Evolutionary conservation across 1,139 yeast species (phyloP), one percentile per base, ranked within the genome.

Genomic region (Zygosaccharomyces sapae): DNA sequence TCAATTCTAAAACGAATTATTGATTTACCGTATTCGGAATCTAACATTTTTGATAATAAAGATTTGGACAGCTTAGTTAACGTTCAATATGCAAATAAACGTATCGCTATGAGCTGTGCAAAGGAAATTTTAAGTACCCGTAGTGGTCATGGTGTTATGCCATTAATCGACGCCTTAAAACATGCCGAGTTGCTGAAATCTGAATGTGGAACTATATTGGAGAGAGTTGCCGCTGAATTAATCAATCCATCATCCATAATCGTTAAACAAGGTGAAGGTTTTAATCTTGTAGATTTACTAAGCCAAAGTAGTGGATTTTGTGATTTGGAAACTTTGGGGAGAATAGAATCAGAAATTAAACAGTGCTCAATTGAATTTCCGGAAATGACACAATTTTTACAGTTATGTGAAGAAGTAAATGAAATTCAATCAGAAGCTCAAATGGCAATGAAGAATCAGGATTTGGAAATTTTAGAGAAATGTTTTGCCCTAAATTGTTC

Each of bases 1-100:
- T 83, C 79, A 3, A 73, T 72, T 44, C 65, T 84, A 41, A 66
- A 63, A 38, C 55, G 58, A 1, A 10, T 41, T 7, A 13, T 66
- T 71, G 38, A 65, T 68, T 8, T 69, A 68, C 38, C 79, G 39
- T 59, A 60, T 13, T 16, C 63, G 65, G 4, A 71, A 72, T 44
- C 70, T 79, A 16, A 35, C 6, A 4, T 10, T 24, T 1, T 6
- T 5, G 34, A 24, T 8, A 5, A 24, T 16, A 35, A 33, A 12
- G 54, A 57, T 43, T 76, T 77, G 55, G 71, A 74, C 38, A 65
- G 65, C 1, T 48, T 73, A 5, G 65, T 82, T 63, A 54, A 60
- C 0, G 68, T 69, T 1, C 68, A 71, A 40, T 69, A 72, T 5
- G 74, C 73, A 16, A 77, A 85, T 2, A 58, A 79, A 1, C 66